Conservation (phyloP, 2,329 filamentous ascomycete genomes). For the Xylaria sp. region DNA sequence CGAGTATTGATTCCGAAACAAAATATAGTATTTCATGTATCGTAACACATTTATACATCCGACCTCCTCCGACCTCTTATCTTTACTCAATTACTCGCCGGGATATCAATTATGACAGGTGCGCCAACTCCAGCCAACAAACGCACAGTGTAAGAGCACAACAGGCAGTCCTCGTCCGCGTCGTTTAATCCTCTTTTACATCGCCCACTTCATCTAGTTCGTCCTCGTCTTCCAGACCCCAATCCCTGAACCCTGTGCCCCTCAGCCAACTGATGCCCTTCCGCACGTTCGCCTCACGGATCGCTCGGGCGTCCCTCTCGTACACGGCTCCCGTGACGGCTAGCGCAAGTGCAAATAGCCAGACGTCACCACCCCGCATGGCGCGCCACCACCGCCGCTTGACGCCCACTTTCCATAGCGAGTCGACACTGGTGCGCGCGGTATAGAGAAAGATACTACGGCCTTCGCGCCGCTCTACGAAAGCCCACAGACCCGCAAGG, state of each 20-base stretch:
- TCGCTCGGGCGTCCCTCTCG: conserved; percentile 74
- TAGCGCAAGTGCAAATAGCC: conserved; percentile 82
- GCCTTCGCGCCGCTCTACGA: conserved; percentile 74
- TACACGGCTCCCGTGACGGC: conserved; percentile 82
- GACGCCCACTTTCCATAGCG: conserved; percentile 90
- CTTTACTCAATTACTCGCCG: conserved; percentile 12
- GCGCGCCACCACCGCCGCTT: conserved; percentile 91
- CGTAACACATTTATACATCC: conserved; percentile 25
- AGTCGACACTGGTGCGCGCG: conserved; percentile 81
- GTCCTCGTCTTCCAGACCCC: conserved; percentile 64
- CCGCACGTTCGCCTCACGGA: conserved; percentile 73
- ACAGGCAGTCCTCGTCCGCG: background rate
- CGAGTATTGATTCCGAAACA: background rate
- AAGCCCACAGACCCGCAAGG: conserved; percentile 85
- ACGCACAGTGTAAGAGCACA: background rate
- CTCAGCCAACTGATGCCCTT: conserved; percentile 79
- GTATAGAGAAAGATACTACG: conserved; percentile 81
- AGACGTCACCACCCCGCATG: conserved; percentile 83
- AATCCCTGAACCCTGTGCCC: conserved; percentile 81
- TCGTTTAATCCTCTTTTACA: conserved; percentile 35
- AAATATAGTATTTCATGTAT: conserved; percentile 11
- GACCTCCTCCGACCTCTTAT: background rate
- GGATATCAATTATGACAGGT: conserved; percentile 11
- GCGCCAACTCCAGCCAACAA: background rate
- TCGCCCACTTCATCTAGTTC: conserved; percentile 50